Percentiles rank a stretch among this genome's conserved stretches.
These are phyloP conservation scores for Penicillium riverlandense DNA, from an alignment of 495 filamentous ascomycete genomes.

Conservation along the genomic window DNA sequence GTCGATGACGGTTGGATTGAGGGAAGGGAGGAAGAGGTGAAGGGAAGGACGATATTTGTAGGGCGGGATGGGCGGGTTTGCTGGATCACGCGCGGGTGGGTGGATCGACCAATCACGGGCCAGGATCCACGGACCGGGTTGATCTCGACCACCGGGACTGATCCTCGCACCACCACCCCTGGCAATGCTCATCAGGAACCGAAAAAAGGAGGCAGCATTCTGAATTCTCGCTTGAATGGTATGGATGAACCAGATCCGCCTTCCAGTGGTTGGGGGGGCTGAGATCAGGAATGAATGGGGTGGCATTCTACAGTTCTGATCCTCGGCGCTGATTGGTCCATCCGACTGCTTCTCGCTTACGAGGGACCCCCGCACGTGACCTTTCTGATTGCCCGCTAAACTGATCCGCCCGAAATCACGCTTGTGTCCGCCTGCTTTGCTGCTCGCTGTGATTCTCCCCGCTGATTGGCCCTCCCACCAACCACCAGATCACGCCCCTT, in stretches of 20 bases:
- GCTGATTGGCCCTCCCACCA: slow-evolving; percentile 12
- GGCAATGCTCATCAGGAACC: slow-evolving; percentile 18
- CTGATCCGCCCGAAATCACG: slow-evolving; percentile 2
- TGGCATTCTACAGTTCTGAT: slow-evolving; percentile 34
- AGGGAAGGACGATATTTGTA: slow-evolving; percentile 44
- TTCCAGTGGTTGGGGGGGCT: slow-evolving; percentile 16
- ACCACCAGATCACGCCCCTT: slow-evolving; percentile 34
- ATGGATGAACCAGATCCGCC: slow-evolving; percentile 9
- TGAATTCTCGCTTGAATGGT: neutral
- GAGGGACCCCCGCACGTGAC: too few relatives aligned
- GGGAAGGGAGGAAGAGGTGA: slow-evolving; percentile 18
- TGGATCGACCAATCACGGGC: slow-evolving; percentile 34
- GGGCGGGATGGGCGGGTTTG: slow-evolving; percentile 17
- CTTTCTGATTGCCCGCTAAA: neutral
- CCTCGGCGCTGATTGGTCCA: slow-evolving; percentile 34
- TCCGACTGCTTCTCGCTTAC: slow-evolving; percentile 33
- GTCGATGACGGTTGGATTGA: slow-evolving; percentile 33
- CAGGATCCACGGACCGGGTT: slow-evolving; percentile 23
- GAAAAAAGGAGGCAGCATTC: slow-evolving; percentile 12
- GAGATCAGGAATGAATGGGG: slow-evolving; percentile 29
- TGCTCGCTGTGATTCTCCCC: neutral
- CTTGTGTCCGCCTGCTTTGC: too few relatives aligned
- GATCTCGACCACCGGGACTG: slow-evolving; percentile 21
- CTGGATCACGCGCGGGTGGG: slow-evolving; percentile 36
- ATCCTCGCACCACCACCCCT: slow-evolving; percentile 17